Evolutionary conservation across 352 stramenopile species (phyloP), one percentile per base, ranked within the genome.

Genomic region (Phytophthora sansomeana): DNA sequence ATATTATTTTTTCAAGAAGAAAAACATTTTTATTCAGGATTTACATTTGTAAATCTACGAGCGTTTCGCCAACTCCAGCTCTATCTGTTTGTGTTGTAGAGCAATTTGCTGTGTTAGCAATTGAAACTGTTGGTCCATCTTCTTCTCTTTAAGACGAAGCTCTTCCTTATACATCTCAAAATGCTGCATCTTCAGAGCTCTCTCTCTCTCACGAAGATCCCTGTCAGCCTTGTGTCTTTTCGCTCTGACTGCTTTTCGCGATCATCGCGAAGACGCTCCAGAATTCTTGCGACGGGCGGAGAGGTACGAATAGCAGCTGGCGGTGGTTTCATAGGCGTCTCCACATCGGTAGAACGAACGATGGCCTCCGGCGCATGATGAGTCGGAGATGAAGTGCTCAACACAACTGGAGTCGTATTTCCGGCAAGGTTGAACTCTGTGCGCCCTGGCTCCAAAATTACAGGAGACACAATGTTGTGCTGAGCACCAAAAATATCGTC

Each of bases 11-110:
- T n/a, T n/a, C n/a, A 36, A 36, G 4, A 51, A 16, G 24, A 51
- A 46, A 10, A 46, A 46, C 39, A n/a, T n/a, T n/a, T n/a, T n/a
- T 46, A 28, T 46, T 46, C 24, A 39, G 33, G n/a, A n/a, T n/a
- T n/a, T n/a, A 26, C 3, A 11, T 46, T 46, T 4, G 39, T 26
- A 10, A 17, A 2, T 36, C 43, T 35, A 51, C 3, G 43, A 51
- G n/a, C 19, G 13, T 14, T 51, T 51, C 6, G 24, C 8, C 5
- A 35, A 8, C 35, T 51, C 43, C 6, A 51, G 19, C 13, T 51
- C 43, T 19, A 51, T 8, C 9, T 51, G n/a, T 13, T 51, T 51
- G 26, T 32, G 21, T 14, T 51, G 19, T 2, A 51, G 17, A 8
- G 19, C 43, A 4, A 51, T 4, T 21, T 36, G 19, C 43, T 51